Evolutionary conservation across 2,329 filamentous ascomycete genomes (phyloP).

Genomic region (Xylariales sp.): DNA sequence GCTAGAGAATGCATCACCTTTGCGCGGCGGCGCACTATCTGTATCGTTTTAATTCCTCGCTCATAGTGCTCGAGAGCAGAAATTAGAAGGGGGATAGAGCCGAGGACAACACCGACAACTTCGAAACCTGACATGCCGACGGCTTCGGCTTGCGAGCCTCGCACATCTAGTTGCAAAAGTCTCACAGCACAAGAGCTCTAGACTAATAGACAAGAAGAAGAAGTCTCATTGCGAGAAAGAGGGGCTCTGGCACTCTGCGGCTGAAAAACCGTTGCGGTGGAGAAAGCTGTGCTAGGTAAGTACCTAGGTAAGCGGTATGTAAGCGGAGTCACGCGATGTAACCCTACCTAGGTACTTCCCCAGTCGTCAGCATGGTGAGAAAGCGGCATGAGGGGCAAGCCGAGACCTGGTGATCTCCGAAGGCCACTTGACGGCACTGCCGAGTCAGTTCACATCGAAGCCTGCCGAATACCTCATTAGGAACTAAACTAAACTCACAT

Average conservation of each 20-base stretch:
- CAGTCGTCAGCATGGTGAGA: too few relatives aligned
- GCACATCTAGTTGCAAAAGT: not conserved
- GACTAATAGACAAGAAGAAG: not conserved
- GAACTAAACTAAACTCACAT: not conserved
- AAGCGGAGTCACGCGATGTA: conserved; percentile 17
- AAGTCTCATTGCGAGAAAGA: not conserved
- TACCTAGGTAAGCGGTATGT: conserved; percentile 1
- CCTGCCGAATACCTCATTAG: not conserved
- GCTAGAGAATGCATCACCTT: conserved; percentile 44
- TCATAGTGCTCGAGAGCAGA: conserved; percentile 41
- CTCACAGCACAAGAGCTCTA: not conserved
- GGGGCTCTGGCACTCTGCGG: conserved; percentile 1
- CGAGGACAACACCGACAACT: conserved; percentile 43
- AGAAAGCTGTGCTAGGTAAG: not conserved
- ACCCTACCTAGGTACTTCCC: not conserved
- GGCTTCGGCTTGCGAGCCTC: not conserved
- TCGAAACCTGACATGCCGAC: conserved; percentile 43
- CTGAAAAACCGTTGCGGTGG: not conserved
- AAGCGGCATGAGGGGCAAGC: conserved; percentile 1
- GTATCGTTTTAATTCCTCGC: conserved; percentile 39
- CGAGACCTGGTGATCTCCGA: not conserved
- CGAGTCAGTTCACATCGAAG: not conserved
- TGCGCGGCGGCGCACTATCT: conserved; percentile 37
- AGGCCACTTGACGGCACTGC: not conserved
- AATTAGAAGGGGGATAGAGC: conserved; percentile 41